Base-by-base conservation (phyloP, 352 stramenopile genomes). In the Pythium sp. region DNA sequence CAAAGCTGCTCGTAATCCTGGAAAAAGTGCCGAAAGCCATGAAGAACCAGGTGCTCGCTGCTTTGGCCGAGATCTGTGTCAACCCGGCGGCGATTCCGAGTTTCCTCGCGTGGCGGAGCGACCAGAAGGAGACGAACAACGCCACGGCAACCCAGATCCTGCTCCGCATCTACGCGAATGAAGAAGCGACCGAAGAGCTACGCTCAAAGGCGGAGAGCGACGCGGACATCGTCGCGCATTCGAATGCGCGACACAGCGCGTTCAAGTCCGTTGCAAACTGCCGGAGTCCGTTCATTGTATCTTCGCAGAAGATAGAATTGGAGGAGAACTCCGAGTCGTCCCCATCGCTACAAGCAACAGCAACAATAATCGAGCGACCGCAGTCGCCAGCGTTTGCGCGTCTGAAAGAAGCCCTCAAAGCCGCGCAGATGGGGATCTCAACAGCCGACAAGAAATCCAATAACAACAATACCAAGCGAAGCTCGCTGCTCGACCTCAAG, bases 71-170 rank as follows among this genome's bases (percentile, higher is more conserved):
- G 67, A 74, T 92, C 56, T 91, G 80, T 43, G 81, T 87, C 3
- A 90, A 91, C 60, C 82, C 84, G n/a, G 82, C 80, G 15, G 82
- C 86, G 12, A 84, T 91, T 18, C 84, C 82, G 28, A 92, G 81
- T 14, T 94, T 84, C 65, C 59, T 80, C 24, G 71, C 69, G 22
- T 94, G 86, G 84, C 69, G 82, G 6, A 85, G 81, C 57, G 77
- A 84, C 22, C 64, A 74, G 4, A 77, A 69, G 5, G 80, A 84
- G 4, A 74, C 72, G 2, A 80, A 81, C 57, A 86, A 92, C 54
- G 71, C 69, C 2, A 82, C 74, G 2, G 86, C 86, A 0, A 84
- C 72, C 28, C 74, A 92, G 57, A 59, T 92, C n/a, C 56, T 94
- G 8, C 70, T 94, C 60, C 74, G 80, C n/a, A 76, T 91, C 53